These are phyloP conservation scores for Arabis hirsuta DNA, from an alignment of 345 rosid genomes.

Conservation along the genomic window DNA sequence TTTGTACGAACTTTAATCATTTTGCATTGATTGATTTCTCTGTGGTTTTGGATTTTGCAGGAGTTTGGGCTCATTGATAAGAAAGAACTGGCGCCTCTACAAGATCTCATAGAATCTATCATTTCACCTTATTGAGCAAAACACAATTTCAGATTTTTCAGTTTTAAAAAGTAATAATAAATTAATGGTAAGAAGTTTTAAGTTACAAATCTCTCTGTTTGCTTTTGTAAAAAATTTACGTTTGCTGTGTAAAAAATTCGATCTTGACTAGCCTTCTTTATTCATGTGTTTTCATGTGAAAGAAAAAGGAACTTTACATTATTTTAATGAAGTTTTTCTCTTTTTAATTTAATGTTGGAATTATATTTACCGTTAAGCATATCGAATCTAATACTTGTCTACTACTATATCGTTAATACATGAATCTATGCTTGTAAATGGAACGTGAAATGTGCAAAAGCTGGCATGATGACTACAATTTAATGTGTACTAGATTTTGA, in stretches of 20 bases:
- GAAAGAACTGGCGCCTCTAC: constrained; percentile 98
- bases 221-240: constrained; percentile 16
- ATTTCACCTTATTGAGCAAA: constrained; percentile 67
- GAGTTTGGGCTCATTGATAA: constrained; percentile 95
- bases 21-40: no score
- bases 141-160: constrained; percentile 23
- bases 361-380: constrained; percentile 43
- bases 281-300: constrained; percentile 43
- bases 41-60: constrained; percentile 48
- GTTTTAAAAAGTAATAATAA: constrained; percentile 13
- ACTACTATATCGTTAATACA: not conserved
- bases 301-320: constrained; percentile 36
- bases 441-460: constrained; percentile 40
- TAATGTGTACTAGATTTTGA: not conserved
- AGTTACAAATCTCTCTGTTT: constrained; percentile 21
- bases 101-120: constrained; percentile 93
- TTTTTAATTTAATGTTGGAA: not conserved
- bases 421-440: constrained; percentile 6
- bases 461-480: constrained; percentile 24
- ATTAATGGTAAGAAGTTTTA: constrained; percentile 27
- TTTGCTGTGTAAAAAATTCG: constrained; percentile 25
- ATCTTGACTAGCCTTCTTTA: constrained; percentile 28
- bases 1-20: no score
- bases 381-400: constrained; percentile 25
- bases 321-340: not conserved